Evolutionary conservation across 352 stramenopile genomes (phyloP).

Genomic region (Bremia lactucae): DNA sequence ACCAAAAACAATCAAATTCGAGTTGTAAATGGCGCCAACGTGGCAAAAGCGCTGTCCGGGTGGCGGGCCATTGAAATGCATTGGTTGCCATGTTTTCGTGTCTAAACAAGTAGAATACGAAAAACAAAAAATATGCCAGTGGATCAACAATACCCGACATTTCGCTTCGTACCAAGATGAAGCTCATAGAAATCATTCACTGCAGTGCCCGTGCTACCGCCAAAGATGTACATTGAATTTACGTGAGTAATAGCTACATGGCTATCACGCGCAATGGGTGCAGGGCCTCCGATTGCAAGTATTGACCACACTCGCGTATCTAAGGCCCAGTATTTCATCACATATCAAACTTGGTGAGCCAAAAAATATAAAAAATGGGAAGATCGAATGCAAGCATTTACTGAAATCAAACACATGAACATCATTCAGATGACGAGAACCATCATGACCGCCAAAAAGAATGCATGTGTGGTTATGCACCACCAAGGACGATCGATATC

Average conservation of each 20-base stretch:
- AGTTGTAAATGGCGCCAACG: slow-evolving; percentile 88
- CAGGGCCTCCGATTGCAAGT: slow-evolving; percentile 80
- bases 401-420: slow-evolving; percentile 96
- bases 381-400: slow-evolving; percentile 2
- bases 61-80: slow-evolving; percentile 67
- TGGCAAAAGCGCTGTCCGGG: slow-evolving; percentile 95
- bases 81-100: slow-evolving; percentile 53
- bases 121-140: not conserved
- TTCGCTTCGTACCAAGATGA: slow-evolving; percentile 37
- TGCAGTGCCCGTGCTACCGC: slow-evolving; percentile 90
- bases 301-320: slow-evolving; percentile 81
- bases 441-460: slow-evolving; percentile 95
- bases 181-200: slow-evolving; percentile 98
- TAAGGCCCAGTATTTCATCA: slow-evolving; percentile 11
- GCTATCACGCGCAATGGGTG: slow-evolving; percentile 92
- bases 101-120: slow-evolving; percentile 19
- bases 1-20: slow-evolving; percentile 90
- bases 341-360: no score
- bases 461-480: slow-evolving; percentile 89
- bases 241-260: slow-evolving; percentile 92
- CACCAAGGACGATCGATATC: slow-evolving; percentile 86
- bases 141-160: not conserved
- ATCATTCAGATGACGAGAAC: slow-evolving; percentile 94
- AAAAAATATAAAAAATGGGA: not conserved
- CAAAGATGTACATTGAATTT: slow-evolving; percentile 92